Evolutionary conservation across 768 basidiomycete genomes (phyloP).

Genomic region (Kwoniella newhampshirensis): DNA sequence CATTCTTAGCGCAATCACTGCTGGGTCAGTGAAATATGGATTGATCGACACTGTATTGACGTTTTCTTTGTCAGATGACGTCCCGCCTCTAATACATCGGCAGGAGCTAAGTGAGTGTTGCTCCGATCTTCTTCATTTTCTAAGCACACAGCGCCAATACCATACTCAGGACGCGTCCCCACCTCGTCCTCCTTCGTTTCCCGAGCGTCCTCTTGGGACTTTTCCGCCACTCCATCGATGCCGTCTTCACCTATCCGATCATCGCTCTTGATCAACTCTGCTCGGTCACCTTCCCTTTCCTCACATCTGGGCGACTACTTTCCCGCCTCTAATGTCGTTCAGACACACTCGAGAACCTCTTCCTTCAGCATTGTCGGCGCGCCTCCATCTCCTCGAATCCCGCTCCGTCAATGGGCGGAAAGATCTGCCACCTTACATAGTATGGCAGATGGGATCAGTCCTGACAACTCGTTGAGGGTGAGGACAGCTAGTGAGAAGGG

Average conservation of each 20-base stretch:
- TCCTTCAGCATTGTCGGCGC: slow-evolving; percentile 11
- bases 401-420: slow-evolving; percentile 31
- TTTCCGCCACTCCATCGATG: slow-evolving; percentile 17
- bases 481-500: slow-evolving; percentile 27
- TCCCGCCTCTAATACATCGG: slow-evolving; percentile 34
- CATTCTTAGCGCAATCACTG: slow-evolving; percentile 73
- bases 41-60: background rate
- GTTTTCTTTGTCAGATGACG: slow-evolving; percentile 14
- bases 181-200: slow-evolving; percentile 28
- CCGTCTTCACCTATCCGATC: slow-evolving; percentile 20
- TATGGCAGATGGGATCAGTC: background rate
- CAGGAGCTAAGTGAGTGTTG: slow-evolving; percentile 40
- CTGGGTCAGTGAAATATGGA: slow-evolving; percentile 51
- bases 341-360: slow-evolving; percentile 21
- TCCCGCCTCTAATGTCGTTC: slow-evolving; percentile 7
- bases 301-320: slow-evolving; percentile 19
- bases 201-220: slow-evolving; percentile 34
- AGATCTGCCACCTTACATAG: slow-evolving; percentile 2
- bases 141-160: too few species aligned
- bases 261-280: background rate
- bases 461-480: slow-evolving; percentile 1
- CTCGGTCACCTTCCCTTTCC: slow-evolving; percentile 14
- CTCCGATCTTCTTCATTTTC: too few species aligned
- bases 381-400: slow-evolving; percentile 29
- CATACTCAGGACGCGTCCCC: slow-evolving; percentile 28